Evolutionary conservation across 169 alveolate genomes (phyloP), one percentile per base, ranked within the genome.

Genomic region (Babesia ovata): DNA sequence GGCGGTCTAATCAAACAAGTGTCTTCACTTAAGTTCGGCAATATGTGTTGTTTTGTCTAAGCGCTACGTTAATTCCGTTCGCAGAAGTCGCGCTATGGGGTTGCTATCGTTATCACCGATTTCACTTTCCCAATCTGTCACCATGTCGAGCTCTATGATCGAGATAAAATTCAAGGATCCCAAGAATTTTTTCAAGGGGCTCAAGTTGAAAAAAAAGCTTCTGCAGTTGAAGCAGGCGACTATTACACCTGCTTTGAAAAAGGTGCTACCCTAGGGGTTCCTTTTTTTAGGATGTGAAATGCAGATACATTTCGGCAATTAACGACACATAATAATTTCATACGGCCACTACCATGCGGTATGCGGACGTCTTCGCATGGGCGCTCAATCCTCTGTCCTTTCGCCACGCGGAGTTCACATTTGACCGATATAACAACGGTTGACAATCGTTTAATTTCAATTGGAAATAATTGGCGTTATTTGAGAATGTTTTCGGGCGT

Each of bases 401-500:
- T 33, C 39, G 39, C 39, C 39, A 6, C 39, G 6, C 39, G 2
- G 6, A 33, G 2, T 33, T 33, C 39, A 33, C 10, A 33, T 33
- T 33, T 33, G 39, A 33, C 39, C 39, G 39, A 33, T 33, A 4
- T 33, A 33, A 33, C 39, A 33, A 33, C 39, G 10, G 2, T 6
- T 33, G 39, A 6, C 39, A 6, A 33, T 6, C 2, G 21, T 29
- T 11, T 6, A 53, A 53, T 53, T 6, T 26, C 7, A 19, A 7
- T 19, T 4, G 9, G 1, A 57, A 57, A 4, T 14, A 14, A 24
- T 24, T 61, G 29, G 8, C 36, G 39, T 50, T 46, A 67, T 29
- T 50, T 42, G 17, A 67, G 76, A 17, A 56, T 71, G 61, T 56
- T 56, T 10, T 71, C 75, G 58, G 78, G 78, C 9, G 28, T 60